phyloP scores from a whole-genome alignment of 192 early-diverging fungal genomes.

The Mortierella hygrophila region DNA sequence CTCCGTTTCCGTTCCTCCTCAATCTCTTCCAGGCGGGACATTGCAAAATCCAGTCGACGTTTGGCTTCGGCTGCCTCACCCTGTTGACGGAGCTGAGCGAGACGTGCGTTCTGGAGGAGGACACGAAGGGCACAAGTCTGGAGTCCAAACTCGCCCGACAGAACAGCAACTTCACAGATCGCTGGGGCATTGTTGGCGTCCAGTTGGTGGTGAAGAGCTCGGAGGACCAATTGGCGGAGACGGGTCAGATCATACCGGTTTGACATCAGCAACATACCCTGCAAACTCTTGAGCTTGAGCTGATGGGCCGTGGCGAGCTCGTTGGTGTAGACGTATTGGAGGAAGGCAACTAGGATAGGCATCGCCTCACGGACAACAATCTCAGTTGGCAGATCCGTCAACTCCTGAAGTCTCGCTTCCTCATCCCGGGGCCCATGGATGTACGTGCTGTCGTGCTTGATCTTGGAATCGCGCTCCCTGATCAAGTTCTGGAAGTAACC shows the following conservation, averaged over 20 bases:
- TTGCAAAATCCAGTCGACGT: conserved; percentile 42
- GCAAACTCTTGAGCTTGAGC: conserved; percentile 33
- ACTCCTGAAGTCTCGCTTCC: background rate
- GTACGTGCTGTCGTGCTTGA: background rate
- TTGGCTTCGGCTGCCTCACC: conserved; percentile 46
- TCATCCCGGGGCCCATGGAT: background rate
- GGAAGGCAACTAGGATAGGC: conserved; percentile 43
- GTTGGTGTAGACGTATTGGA: conserved; percentile 52
- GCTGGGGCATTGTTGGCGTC: conserved; percentile 34
- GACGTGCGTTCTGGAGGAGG: conserved; percentile 28
- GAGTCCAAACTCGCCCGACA: conserved; percentile 47
- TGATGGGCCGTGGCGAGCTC: conserved; percentile 43
- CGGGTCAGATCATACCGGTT: conserved; percentile 47
- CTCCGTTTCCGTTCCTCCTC: conserved; percentile 39
- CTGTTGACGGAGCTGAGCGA: conserved; percentile 31
- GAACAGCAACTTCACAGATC: conserved; percentile 43
- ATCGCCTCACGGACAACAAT: conserved; percentile 36
- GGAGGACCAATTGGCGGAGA: conserved; percentile 36
- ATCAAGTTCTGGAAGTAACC: conserved; percentile 42
- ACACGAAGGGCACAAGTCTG: conserved; percentile 44
- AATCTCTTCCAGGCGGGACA: conserved; percentile 45
- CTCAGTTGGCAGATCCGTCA: conserved; percentile 4
- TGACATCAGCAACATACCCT: conserved; percentile 33
- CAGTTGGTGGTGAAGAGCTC: conserved; percentile 29
- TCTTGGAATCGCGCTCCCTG: conserved; percentile 18